A percentile compares a stretch with the other conserved stretches of the same genome.
These are phyloP conservation scores for Spathaspora hagerdaliae DNA, from an alignment of 805 yeast species.

Conservation along the genomic window DNA sequence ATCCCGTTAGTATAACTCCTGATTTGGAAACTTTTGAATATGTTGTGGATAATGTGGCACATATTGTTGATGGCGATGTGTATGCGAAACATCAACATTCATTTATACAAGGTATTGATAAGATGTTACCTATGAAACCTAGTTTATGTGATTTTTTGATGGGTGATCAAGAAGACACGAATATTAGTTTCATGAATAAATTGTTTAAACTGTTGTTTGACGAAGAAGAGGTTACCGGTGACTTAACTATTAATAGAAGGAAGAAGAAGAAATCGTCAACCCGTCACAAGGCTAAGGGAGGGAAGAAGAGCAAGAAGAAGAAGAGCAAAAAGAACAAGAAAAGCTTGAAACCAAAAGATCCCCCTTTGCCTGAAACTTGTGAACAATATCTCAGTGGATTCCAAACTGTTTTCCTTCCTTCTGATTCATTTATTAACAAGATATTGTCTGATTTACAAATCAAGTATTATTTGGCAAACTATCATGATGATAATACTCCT, in stretches of 20 bases:
- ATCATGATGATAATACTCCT: conserved; percentile 12
- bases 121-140: conserved; percentile 34
- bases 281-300: background rate
- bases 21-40: conserved; percentile 24
- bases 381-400: conserved; percentile 20
- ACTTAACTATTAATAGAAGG: too few species aligned
- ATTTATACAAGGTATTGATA: conserved; percentile 61
- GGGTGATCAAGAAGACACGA: conserved; percentile 19
- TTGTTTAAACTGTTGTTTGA: conserved; percentile 26
- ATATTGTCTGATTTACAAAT: conserved; percentile 24
- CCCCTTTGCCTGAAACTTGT: conserved; percentile 20
- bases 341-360: conserved; percentile 5
- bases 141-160: conserved; percentile 34
- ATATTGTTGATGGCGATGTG: conserved; percentile 55
- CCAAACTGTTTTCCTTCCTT: conserved; percentile 31
- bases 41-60: conserved; percentile 39
- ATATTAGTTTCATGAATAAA: conserved; percentile 20
- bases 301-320: background rate
- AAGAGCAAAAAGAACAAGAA: conserved; percentile 8
- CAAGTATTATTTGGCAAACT: conserved; percentile 25
- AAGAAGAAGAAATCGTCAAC: background rate
- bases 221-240: background rate
- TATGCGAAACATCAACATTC: conserved; percentile 61
- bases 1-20: conserved; percentile 21
- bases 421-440: conserved; percentile 21